Evolutionary conservation across 345 rosid genomes (phyloP), one percentile per base, ranked within the genome.

Genomic region (Dipteronia sinensis): DNA sequence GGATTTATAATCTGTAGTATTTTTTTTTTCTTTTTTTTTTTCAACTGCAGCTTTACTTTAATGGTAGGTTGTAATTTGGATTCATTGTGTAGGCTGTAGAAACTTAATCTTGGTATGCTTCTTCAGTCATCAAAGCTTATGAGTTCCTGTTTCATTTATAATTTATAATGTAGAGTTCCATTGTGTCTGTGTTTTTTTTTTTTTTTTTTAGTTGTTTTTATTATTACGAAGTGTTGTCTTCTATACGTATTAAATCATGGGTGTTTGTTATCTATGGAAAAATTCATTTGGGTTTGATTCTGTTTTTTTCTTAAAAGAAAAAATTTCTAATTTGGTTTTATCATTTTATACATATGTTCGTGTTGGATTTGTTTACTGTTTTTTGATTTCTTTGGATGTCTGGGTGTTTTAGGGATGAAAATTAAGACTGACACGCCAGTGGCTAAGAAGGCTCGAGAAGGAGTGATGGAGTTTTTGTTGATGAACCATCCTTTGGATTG

Each of bases 401-500:
- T 75, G 17, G 40, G n/a, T 72, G 8, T 38, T 58, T 19, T 77
- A 95, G 99, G 99, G 72, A 96, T 96, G 99, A 96, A 96, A 87
- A 96, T 96, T 83, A 96, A 96, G 90, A 92, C 99, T 4, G 95
- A 92, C 46, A 91, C 98, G 34, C 98, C 97, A 6, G 76, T 97
- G 44, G 99, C 99, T 7, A 94, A 97, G 90, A 97, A 93, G 84
- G 98, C 98, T 10, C 83, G 99, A 25, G 99, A 97, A 80, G 99
- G 99, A 77, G 98, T 94, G 83, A 94, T 96, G 99, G 98, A 96
- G 49, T 96, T 94, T 64, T 77, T 96, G 89, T 84, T 96, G 81
- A 96, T 96, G 98, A 96, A 96, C 74, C 99, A 92, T 85, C 99
- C 99, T 15, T 65, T 96, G 72, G 99, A 96, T 85, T 96, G 99